A percentile compares a stretch with the other conserved stretches of the same genome.
These are phyloP conservation scores for Cotoneaster glaucophyllus DNA, from an alignment of 306 rosid genomes.

Conservation along the genomic window DNA sequence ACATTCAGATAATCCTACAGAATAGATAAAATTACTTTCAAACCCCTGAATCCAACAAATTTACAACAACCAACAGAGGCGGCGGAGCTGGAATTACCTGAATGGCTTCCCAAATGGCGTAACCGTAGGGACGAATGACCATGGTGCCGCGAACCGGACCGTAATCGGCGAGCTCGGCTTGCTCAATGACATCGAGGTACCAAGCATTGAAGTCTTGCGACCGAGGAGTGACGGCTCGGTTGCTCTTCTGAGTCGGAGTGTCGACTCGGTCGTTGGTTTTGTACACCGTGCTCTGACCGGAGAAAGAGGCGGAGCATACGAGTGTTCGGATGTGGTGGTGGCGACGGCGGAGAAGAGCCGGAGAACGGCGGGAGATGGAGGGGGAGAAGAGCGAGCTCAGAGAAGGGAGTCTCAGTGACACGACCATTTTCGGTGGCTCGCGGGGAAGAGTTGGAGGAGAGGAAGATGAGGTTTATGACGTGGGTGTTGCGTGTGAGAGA, in stretches of 20 bases:
- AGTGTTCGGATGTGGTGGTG: constrained; percentile 17
- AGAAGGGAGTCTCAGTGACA: constrained; percentile 52
- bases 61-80: background rate
- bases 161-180: constrained; percentile 91
- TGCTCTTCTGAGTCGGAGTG: constrained; percentile 40
- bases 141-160: constrained; percentile 99
- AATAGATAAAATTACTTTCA: background rate
- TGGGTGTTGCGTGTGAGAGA: background rate
- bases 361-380: constrained; percentile 30
- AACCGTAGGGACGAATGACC: constrained; percentile 98
- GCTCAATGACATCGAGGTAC: constrained; percentile 78
- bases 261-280: constrained; percentile 41
- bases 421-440: constrained; percentile 35
- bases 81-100: constrained; percentile 38
- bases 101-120: constrained; percentile 94
- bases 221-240: constrained; percentile 67
- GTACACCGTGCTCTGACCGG: constrained; percentile 43
- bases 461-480: constrained; percentile 3
- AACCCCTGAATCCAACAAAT: background rate
- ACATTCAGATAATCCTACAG: constrained; percentile 78
- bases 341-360: constrained; percentile 27
- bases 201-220: constrained; percentile 93
- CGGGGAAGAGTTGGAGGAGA: too few relatives aligned
- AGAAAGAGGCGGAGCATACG: constrained; percentile 26
- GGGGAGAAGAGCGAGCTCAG: constrained; percentile 58